phyloP scores from a whole-genome alignment of 2,329 filamentous ascomycete species.

The Alternaria incomplexa region DNA sequence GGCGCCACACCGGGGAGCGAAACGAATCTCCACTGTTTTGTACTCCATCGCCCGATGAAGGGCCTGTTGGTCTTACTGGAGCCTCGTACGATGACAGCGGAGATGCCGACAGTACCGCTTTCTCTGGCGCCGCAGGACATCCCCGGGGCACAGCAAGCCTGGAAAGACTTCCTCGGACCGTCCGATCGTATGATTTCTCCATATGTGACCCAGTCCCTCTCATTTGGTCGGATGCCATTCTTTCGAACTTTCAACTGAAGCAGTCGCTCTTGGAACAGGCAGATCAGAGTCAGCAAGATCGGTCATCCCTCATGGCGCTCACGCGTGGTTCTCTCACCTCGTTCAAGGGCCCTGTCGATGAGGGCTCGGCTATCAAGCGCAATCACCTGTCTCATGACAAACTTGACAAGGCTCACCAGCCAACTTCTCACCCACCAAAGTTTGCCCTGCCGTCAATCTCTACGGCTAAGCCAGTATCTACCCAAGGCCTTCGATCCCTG shows the following conservation, averaged over 20 bases:
- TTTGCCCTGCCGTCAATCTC: not conserved
- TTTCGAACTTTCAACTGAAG: not conserved
- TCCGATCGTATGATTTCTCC: not conserved
- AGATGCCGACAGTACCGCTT: not conserved
- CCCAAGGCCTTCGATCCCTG: not conserved
- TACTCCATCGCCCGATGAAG: slow-evolving; percentile 5
- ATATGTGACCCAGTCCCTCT: not conserved
- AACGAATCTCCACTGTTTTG: slow-evolving; percentile 2
- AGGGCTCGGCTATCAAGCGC: not conserved
- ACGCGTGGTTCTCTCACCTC: not conserved
- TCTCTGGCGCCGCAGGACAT: not conserved
- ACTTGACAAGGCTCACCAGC: not conserved
- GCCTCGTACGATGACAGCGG: not conserved
- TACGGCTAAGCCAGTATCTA: not conserved
- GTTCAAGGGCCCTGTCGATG: not conserved
- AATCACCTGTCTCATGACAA: not conserved
- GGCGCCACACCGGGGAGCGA: not conserved
- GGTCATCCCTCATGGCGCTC: not conserved
- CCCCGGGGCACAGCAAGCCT: not conserved
- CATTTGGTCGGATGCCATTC: not conserved
- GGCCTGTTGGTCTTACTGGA: not conserved
- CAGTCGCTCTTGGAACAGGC: not conserved
- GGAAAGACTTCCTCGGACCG: not conserved
- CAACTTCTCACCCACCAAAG: not conserved
- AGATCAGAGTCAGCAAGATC: not conserved